These are phyloP conservation scores for Mycena latifolia DNA, from an alignment of 768 basidiomycete genomes.

Conservation along the genomic window DNA sequence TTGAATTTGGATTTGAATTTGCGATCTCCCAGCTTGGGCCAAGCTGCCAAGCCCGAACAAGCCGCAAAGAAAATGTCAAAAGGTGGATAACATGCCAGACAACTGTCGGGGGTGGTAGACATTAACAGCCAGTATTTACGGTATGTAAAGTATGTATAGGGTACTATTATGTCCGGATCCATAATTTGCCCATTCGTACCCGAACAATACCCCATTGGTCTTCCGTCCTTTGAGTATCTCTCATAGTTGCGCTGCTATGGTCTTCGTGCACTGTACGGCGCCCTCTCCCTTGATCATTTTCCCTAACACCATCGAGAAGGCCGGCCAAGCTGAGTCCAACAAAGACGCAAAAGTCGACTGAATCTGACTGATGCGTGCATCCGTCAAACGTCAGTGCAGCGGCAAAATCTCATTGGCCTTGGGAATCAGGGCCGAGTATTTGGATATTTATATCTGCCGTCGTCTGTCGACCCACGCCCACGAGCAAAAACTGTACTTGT, in stretches of 20 bases:
- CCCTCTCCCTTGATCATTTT: background rate
- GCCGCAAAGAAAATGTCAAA: too few relatives aligned
- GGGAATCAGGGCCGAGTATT: conserved; percentile 14
- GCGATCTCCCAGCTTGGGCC: too few relatives aligned
- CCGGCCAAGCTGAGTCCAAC: conserved; percentile 6
- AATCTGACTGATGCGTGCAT: background rate
- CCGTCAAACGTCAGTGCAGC: conserved; percentile 8
- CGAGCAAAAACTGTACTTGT: background rate
- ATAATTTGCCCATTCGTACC: too few relatives aligned
- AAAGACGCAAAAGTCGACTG: conserved; percentile 1
- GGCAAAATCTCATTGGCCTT: conserved; percentile 1
- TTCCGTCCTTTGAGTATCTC: conserved; percentile 9
- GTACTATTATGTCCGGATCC: too few relatives aligned
- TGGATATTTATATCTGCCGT: conserved; percentile 7
- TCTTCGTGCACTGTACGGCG: conserved; percentile 4
- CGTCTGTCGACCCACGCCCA: conserved; percentile 1
- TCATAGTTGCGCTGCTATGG: conserved; percentile 7
- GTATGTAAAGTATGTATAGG: background rate
- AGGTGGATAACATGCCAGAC: background rate
- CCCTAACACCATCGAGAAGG: conserved; percentile 11
- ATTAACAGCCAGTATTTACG: conserved; percentile 7
- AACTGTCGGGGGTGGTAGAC: background rate
- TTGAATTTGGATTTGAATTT: too few relatives aligned
- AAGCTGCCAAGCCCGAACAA: too few relatives aligned
- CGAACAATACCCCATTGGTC: conserved; percentile 4